These are phyloP conservation scores for Calycina herbarum DNA, from an alignment of 2,329 filamentous ascomycete species.

Conservation along the genomic window DNA sequence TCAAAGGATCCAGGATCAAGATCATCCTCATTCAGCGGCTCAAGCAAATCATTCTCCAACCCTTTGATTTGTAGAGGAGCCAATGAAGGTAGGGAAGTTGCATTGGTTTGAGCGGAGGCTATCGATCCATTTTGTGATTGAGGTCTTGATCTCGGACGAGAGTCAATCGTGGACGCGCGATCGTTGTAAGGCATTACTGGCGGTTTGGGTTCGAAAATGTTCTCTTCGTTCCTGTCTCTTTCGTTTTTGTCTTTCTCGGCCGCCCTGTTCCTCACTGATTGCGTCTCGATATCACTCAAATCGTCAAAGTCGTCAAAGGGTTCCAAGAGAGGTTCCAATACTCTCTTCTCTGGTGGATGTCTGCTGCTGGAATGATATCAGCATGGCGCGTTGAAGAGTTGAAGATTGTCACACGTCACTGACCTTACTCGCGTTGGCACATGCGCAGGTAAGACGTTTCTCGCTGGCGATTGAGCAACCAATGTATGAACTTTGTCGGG, in stretches of 20 bases:
- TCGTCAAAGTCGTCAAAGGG: constrained; percentile 5
- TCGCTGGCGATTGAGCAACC: constrained; percentile 3
- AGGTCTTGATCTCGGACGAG: constrained; percentile 20
- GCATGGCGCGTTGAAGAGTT: not conserved
- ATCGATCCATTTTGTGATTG: constrained; percentile 27
- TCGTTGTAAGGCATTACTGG: constrained; percentile 11
- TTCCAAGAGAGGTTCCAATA: not conserved
- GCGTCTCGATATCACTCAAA: constrained; percentile 11
- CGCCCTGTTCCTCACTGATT: not conserved
- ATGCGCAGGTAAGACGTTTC: constrained; percentile 1
- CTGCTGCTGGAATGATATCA: constrained; percentile 7
- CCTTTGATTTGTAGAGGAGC: constrained; percentile 33
- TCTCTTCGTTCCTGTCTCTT: constrained; percentile 3
- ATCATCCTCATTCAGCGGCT: constrained; percentile 43
- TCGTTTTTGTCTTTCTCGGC: not conserved
- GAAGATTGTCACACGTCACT: not conserved
- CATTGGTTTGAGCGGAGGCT: constrained; percentile 33
- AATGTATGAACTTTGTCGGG: constrained; percentile 6
- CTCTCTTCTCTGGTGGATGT: constrained; percentile 7
- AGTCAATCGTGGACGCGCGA: constrained; percentile 25
- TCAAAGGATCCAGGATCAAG: constrained; percentile 55
- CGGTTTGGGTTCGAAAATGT: constrained; percentile 7
- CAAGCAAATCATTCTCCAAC: constrained; percentile 53
- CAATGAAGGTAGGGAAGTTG: constrained; percentile 28
- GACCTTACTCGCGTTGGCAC: constrained; percentile 14